These are phyloP conservation scores for Vicia faba DNA, from an alignment of 306 rosid species.

Conservation along the genomic window DNA sequence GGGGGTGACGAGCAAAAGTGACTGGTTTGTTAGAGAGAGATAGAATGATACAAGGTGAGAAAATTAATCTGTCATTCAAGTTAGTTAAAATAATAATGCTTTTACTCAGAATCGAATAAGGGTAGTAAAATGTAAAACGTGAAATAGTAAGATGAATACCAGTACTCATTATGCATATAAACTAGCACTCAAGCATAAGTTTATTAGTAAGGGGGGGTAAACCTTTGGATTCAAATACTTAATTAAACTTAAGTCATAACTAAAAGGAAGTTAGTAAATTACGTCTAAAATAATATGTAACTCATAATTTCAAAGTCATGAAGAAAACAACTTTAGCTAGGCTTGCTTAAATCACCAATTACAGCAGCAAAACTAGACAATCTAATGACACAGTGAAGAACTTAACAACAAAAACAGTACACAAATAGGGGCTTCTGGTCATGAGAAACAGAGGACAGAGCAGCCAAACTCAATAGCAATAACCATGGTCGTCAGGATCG, in stretches of 20 bases:
- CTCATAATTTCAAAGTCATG: background rate
- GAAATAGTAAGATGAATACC: background rate
- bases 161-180: background rate
- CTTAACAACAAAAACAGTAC: background rate
- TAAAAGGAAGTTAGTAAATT: background rate
- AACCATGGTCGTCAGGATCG: background rate
- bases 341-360: background rate
- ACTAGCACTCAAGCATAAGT: background rate
- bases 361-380: background rate
- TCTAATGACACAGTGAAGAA: background rate
- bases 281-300: background rate
- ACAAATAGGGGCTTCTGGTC: background rate
- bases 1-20: no score
- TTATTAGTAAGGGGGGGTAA: background rate
- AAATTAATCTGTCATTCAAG: no score
- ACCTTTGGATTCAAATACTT: background rate
- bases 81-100: no score
- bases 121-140: background rate
- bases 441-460: background rate
- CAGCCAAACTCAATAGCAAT: background rate
- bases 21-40: no score
- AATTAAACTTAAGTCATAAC: background rate
- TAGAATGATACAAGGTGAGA: no score
- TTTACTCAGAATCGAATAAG: no score
- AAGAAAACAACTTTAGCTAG: background rate